A percentile compares a stretch with the other conserved stretches of the same genome.
Conservation (phyloP, 192 early-diverging fungal species). For the Jimgerdemannia flammicorona region DNA sequence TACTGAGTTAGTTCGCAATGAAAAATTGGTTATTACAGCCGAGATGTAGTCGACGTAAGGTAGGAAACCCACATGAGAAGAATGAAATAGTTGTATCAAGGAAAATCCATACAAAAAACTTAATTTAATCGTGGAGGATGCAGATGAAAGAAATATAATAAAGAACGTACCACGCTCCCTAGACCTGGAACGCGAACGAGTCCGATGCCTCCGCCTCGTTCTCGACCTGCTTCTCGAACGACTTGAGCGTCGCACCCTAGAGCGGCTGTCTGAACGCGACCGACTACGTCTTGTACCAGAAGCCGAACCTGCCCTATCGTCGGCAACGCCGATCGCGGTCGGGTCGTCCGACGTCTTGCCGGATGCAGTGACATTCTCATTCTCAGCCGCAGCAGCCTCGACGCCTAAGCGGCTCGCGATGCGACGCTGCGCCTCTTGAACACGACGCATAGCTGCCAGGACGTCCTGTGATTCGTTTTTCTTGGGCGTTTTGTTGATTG, state of each 20-base stretch:
- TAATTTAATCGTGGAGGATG: background rate
- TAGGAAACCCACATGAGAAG: no score
- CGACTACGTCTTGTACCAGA: slow-evolving; percentile 22
- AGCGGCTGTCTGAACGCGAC: slow-evolving; percentile 26
- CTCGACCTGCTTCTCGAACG: slow-evolving; percentile 29
- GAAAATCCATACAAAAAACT: background rate
- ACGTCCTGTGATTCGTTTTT: slow-evolving; percentile 36
- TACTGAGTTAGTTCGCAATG: slow-evolving; percentile 4
- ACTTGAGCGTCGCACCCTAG: slow-evolving; percentile 7
- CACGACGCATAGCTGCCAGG: slow-evolving; percentile 40
- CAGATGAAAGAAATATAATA: background rate
- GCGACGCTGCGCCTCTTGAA: slow-evolving; percentile 46
- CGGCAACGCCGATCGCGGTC: slow-evolving; percentile 14
- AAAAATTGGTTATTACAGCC: slow-evolving; percentile 2
- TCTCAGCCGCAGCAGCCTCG: slow-evolving; percentile 6
- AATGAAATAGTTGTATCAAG: no score
- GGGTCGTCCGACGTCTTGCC: slow-evolving; percentile 4
- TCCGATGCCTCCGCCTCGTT: slow-evolving; percentile 12
- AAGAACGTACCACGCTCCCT: slow-evolving; percentile 13
- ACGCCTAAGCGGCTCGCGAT: slow-evolving; percentile 33
- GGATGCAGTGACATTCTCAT: background rate
- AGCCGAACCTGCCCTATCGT: slow-evolving; percentile 15
- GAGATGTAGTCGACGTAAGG: background rate
- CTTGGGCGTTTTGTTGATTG: slow-evolving; percentile 63
- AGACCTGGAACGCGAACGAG: slow-evolving; percentile 17